phyloP scores from a whole-genome alignment of 202 grass and related monocot species.

The Elaeis oleifera region DNA sequence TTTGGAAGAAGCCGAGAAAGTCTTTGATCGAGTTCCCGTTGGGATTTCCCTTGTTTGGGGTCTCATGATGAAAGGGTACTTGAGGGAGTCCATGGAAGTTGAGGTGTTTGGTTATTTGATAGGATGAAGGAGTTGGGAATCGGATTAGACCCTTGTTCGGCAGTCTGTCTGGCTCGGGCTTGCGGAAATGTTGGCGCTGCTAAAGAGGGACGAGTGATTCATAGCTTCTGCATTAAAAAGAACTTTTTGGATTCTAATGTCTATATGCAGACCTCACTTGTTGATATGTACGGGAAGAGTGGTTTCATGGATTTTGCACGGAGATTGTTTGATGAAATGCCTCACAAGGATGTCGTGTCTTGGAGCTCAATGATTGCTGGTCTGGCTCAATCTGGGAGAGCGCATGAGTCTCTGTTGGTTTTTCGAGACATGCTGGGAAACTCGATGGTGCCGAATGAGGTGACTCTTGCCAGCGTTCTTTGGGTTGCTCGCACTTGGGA shows the following conservation, averaged over 20 bases:
- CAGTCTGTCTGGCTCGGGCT: constrained; percentile 15
- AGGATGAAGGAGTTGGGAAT: constrained; percentile 8
- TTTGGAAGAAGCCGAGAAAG: constrained; percentile 16
- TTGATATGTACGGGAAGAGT: constrained; percentile 18
- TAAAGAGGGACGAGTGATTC: constrained; percentile 4
- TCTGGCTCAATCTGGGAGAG: constrained; percentile 11
- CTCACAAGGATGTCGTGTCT: constrained; percentile 7
- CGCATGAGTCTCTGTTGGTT: constrained; percentile 1
- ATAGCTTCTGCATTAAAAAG: constrained; percentile 7
- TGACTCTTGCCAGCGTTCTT: constrained; percentile 14
- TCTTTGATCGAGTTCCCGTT: background rate
- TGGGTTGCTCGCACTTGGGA: constrained; percentile 12
- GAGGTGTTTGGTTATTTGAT: constrained; percentile 6
- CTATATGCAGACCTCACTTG: constrained; percentile 14
- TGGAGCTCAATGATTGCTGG: constrained; percentile 16
- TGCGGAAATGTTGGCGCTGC: constrained; percentile 12
- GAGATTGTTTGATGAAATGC: constrained; percentile 22
- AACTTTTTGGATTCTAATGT: constrained; percentile 7
- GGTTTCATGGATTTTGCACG: constrained; percentile 1
- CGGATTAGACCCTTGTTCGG: constrained; percentile 1
- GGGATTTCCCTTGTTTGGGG: constrained; percentile 1
- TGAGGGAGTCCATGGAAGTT: background rate
- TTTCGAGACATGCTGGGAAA: constrained; percentile 8
- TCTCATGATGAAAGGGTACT: constrained; percentile 23
- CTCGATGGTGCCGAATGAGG: background rate